Conservation (phyloP, 179 eudicot genomes). For the Beta macrorhiza region DNA sequence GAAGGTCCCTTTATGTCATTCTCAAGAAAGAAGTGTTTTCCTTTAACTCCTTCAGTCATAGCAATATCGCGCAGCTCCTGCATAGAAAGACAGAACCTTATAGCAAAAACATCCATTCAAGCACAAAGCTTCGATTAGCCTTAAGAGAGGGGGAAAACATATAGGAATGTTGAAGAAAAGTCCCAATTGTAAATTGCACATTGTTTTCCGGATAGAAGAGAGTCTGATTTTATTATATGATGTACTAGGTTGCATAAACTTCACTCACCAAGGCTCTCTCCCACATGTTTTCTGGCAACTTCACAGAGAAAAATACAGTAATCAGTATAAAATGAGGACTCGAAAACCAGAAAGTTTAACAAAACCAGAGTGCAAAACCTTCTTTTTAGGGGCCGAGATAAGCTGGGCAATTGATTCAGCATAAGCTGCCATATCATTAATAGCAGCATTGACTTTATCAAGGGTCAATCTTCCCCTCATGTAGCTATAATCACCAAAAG, state of each 20-base stretch:
- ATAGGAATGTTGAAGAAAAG: not conserved
- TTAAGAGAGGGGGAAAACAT: not conserved
- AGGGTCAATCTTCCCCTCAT: slow-evolving; percentile 89
- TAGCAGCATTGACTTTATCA: slow-evolving; percentile 84
- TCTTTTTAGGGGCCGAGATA: slow-evolving; percentile 74
- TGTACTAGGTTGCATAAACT: slow-evolving; percentile 1
- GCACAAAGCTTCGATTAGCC: not conserved
- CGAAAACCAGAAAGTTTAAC: slow-evolving; percentile 1
- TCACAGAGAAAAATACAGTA: slow-evolving; percentile 31
- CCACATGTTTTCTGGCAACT: slow-evolving; percentile 71
- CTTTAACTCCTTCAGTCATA: slow-evolving; percentile 66
- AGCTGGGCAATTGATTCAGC: slow-evolving; percentile 87
- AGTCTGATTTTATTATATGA: not conserved
- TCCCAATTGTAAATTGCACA: not conserved
- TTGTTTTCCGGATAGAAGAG: too few species aligned
- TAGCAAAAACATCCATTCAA: not conserved
- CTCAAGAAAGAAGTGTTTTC: slow-evolving; percentile 85
- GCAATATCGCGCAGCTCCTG: slow-evolving; percentile 82
- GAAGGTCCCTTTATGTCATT: slow-evolving; percentile 82
- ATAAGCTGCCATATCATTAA: slow-evolving; percentile 74
- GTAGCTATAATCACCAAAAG: slow-evolving; percentile 48
- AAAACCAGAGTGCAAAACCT: slow-evolving; percentile 43
- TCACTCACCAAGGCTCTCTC: slow-evolving; percentile 80
- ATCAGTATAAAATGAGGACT: slow-evolving; percentile 21
- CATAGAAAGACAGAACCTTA: slow-evolving; percentile 4